phyloP scores from a whole-genome alignment of 148 eudicot genomes.

The Vaccinium corymbosum region DNA sequence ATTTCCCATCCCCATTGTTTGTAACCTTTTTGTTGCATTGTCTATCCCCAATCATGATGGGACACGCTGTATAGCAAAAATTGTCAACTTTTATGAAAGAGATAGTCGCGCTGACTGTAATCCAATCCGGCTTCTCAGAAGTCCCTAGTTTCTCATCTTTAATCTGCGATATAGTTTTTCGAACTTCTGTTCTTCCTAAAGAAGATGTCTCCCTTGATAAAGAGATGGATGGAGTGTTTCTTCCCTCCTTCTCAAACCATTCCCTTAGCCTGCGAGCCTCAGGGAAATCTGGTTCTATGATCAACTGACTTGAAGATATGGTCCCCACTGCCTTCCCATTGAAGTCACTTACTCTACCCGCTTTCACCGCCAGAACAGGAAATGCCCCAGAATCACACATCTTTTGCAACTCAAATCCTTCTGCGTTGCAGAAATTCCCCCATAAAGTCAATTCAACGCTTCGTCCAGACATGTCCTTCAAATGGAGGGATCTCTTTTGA shows the following conservation, averaged over 20 bases:
- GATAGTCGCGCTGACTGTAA: slow-evolving; percentile 64
- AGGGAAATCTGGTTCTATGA: slow-evolving; percentile 85
- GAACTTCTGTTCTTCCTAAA: slow-evolving; percentile 47
- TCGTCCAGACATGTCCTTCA: slow-evolving; percentile 84
- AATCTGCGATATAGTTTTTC: slow-evolving; percentile 76
- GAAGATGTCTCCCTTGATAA: slow-evolving; percentile 54
- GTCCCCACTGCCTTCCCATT: slow-evolving; percentile 86
- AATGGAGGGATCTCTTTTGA: slow-evolving; percentile 67
- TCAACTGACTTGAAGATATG: slow-evolving; percentile 53
- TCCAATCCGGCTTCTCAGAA: slow-evolving; percentile 93
- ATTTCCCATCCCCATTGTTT: slow-evolving; percentile 90
- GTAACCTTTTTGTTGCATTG: slow-evolving; percentile 85
- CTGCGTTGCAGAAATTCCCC: slow-evolving; percentile 83
- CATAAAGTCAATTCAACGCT: slow-evolving; percentile 87
- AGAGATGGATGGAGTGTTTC: slow-evolving; percentile 47
- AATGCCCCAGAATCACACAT: slow-evolving; percentile 70
- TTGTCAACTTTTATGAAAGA: slow-evolving; percentile 66
- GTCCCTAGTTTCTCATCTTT: slow-evolving; percentile 93
- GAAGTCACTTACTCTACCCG: slow-evolving; percentile 70
- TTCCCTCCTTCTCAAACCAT: slow-evolving; percentile 83
- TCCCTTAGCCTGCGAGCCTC: slow-evolving; percentile 61
- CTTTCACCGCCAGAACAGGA: slow-evolving; percentile 85
- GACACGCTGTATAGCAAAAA: slow-evolving; percentile 90
- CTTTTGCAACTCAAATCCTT: slow-evolving; percentile 70
- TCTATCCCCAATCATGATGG: slow-evolving; percentile 61